A percentile compares a stretch with the other conserved stretches of the same genome.
Conservation (phyloP, 495 filamentous ascomycete genomes). For the Lophiotrema nucula region DNA sequence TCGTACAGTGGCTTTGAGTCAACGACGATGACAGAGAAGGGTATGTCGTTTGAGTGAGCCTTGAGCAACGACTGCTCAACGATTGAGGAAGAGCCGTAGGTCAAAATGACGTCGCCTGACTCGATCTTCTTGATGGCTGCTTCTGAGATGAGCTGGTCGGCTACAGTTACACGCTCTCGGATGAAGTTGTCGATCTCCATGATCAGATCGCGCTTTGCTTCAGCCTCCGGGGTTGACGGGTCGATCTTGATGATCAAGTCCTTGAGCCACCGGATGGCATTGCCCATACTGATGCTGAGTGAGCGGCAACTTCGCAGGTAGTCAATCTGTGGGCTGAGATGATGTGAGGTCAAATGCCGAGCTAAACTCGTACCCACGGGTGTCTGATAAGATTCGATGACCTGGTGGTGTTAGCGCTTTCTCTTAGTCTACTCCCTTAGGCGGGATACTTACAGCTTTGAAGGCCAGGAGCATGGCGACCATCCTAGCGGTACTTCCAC, state of each 20-base stretch:
- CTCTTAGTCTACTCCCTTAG: neutral
- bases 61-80: constrained; percentile 75
- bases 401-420: constrained; percentile 47
- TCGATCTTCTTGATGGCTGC: constrained; percentile 73
- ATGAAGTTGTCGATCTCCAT: constrained; percentile 87
- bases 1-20: constrained; percentile 80
- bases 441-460: constrained; percentile 67
- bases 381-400: constrained; percentile 88
- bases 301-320: constrained; percentile 90
- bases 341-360: constrained; percentile 87
- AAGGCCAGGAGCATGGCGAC: constrained; percentile 86
- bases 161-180: constrained; percentile 80
- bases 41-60: constrained; percentile 66
- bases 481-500: constrained; percentile 85
- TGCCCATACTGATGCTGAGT: constrained; percentile 90
- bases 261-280: constrained; percentile 92
- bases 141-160: constrained; percentile 77
- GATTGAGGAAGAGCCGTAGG: constrained; percentile 83
- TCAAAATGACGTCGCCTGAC: constrained; percentile 78
- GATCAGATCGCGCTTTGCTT: constrained; percentile 73
- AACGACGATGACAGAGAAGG: constrained; percentile 79
- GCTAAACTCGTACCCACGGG: constrained; percentile 77
- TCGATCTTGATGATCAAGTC: constrained; percentile 80
- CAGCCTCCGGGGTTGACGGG: constrained; percentile 70
- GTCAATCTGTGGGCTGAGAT: constrained; percentile 89